A percentile compares a stretch with the other conserved stretches of the same genome.
Conservation (phyloP, 1,139 yeast genomes). For the Nakaseomyces bracarensis region DNA sequence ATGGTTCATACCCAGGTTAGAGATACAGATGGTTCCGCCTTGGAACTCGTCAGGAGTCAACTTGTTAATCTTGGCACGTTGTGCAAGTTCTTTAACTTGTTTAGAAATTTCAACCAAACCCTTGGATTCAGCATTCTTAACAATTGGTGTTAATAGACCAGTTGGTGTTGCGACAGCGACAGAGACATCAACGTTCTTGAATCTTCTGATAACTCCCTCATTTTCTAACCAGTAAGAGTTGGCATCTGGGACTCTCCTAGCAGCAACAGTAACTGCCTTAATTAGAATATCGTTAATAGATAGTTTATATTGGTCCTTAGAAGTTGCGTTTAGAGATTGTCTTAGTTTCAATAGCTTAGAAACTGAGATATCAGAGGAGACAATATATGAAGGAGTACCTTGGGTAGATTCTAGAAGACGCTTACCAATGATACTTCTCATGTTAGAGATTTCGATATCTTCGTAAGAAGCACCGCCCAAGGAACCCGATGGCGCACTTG, state of each 20-base stretch:
- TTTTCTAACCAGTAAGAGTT: conserved; percentile 90
- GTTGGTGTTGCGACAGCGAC: conserved; percentile 99
- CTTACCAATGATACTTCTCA: conserved; percentile 91
- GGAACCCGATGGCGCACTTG: conserved; percentile 42
- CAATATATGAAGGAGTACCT: conserved; percentile 84
- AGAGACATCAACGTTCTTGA: conserved; percentile 85
- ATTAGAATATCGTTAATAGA: conserved; percentile 91
- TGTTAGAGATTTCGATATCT: conserved; percentile 79
- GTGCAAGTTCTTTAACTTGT: conserved; percentile 86
- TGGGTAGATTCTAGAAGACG: conserved; percentile 83
- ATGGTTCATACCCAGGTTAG: conserved; percentile 96
- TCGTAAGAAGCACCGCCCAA: conserved; percentile 52
- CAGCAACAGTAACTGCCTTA: conserved; percentile 89
- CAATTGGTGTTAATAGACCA: conserved; percentile 94
- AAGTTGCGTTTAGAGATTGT: conserved; percentile 75
- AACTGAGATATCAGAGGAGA: conserved; percentile 79
- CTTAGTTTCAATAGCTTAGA: conserved; percentile 87
- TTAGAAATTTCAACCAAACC: conserved; percentile 76
- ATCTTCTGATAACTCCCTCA: conserved; percentile 87
- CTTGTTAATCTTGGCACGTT: conserved; percentile 92
- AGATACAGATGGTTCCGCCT: conserved; percentile 98
- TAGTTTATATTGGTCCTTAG: conserved; percentile 81
- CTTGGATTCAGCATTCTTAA: conserved; percentile 75
- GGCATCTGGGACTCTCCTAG: conserved; percentile 83
- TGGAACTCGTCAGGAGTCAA: conserved; percentile 93